Evolutionary conservation across 208 protist species (phyloP), one percentile per base, ranked within the genome.

Genomic region (Crithidia brevicula): DNA sequence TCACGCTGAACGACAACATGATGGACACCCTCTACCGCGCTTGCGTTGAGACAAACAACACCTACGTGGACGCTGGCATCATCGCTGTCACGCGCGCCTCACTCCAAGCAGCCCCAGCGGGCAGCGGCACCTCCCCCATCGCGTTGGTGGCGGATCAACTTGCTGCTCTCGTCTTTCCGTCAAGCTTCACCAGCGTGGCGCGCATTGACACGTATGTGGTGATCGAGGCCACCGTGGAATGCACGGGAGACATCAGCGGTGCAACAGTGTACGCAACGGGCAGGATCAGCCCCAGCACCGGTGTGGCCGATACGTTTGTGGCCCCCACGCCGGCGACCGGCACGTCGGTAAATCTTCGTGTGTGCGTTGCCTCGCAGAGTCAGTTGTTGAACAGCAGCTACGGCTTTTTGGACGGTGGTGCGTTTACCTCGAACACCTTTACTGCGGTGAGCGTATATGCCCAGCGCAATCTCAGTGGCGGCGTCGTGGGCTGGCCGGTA

Each of bases 341-440:
- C n/a, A 56, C 49, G 20, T 36, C 62, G 52, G 38, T 60, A n/a
- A 53, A 25, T 20, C 31, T 82, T 25, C 60, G 34, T n/a, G 58
- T 82, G 20, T 82, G 77, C 53, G 58, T 82, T 23, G 72, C 66
- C 15, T 36, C 52, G 43, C 22, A 30, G 31, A 56, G 38, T 18
- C 36, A 61, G 25, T 51, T 74, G 18, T 43, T 72, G 16, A 59
- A 56, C 65, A 51, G 27, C n/a, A 66, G 71, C 27, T 64, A 52
- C 50, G 70, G 70, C 31, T 85, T 79, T 71, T 27, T 79, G n/a
- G 74, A 69, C 34, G 83, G 67, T 47, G 76, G 69, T n/a, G 58
- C 10, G 10, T 20, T 89, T n/a, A 38, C 57, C 31, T 57, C 72
- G 34, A 49, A 47, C 58, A 25, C 7, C 13, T 89, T 85, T 42